Evolutionary conservation across 768 basidiomycete species (phyloP).

Genomic region (Tylopilus cervinicoccineus): DNA sequence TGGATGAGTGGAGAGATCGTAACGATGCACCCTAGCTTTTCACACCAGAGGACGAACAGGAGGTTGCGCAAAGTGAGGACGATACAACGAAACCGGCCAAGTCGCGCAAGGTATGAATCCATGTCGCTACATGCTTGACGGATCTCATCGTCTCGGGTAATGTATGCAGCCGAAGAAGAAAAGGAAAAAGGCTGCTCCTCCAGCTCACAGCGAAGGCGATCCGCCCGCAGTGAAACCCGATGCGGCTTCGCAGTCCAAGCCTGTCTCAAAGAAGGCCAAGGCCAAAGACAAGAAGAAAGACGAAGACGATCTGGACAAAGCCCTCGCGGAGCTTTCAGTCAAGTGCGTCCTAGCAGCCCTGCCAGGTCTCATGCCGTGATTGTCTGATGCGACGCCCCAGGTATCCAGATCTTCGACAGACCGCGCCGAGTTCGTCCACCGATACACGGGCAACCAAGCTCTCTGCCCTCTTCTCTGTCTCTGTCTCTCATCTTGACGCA

Average conservation of each 20-base stretch:
- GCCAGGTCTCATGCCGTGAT: neutral
- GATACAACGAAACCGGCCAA: slow-evolving; percentile 16
- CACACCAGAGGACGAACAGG: slow-evolving; percentile 29
- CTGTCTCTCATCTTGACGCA: slow-evolving; percentile 74
- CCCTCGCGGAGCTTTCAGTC: slow-evolving; percentile 76
- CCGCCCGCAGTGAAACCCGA: slow-evolving; percentile 5
- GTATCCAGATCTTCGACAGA: slow-evolving; percentile 50
- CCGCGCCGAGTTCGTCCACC: slow-evolving; percentile 19
- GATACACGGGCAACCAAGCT: slow-evolving; percentile 34
- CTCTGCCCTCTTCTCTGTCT: slow-evolving; percentile 69
- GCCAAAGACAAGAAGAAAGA: slow-evolving; percentile 60
- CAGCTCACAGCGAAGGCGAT: slow-evolving; percentile 4
- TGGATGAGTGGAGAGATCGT: slow-evolving; percentile 11
- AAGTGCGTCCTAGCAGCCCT: slow-evolving; percentile 44
- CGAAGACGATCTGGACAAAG: slow-evolving; percentile 80
- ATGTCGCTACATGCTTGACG: neutral
- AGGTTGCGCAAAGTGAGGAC: slow-evolving; percentile 19
- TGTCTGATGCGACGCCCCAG: slow-evolving; percentile 26
- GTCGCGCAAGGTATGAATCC: slow-evolving; percentile 22
- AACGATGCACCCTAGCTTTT: slow-evolving; percentile 39
- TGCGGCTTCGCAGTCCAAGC: slow-evolving; percentile 33
- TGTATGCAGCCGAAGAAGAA: slow-evolving; percentile 37
- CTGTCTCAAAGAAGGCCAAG: slow-evolving; percentile 55
- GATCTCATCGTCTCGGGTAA: slow-evolving; percentile 3
- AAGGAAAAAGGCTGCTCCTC: slow-evolving; percentile 31